These are phyloP conservation scores for Nitzschia sp. DNA, from an alignment of 108 stramenopile species.

Conservation along the genomic window DNA sequence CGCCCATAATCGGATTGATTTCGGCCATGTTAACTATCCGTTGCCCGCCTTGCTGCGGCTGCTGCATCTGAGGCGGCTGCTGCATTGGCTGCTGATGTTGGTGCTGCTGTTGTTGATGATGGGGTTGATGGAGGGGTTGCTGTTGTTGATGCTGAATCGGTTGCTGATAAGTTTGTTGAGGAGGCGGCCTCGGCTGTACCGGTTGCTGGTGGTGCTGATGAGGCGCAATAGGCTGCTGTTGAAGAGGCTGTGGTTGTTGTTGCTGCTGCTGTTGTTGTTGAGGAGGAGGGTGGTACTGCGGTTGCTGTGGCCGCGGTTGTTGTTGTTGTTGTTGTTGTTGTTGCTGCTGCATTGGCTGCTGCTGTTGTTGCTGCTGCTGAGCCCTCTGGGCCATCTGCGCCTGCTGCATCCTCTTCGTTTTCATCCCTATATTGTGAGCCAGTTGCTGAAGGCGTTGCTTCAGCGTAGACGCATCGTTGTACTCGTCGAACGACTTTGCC, in stretches of 20 bases:
- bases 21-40: slow-evolving; percentile 83
- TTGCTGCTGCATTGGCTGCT: slow-evolving; percentile 10
- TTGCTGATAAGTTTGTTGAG: slow-evolving; percentile 41
- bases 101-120: slow-evolving; percentile 29
- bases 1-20: slow-evolving; percentile 76
- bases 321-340: slow-evolving; percentile 39
- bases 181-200: slow-evolving; percentile 33
- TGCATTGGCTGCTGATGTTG: slow-evolving; percentile 35
- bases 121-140: slow-evolving; percentile 27
- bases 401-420: slow-evolving; percentile 75
- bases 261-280: slow-evolving; percentile 53
- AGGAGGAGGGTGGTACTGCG: slow-evolving; percentile 17
- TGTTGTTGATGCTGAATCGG: slow-evolving; percentile 25
- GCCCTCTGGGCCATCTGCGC: slow-evolving; percentile 39
- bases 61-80: slow-evolving; percentile 58
- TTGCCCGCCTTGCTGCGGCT: slow-evolving; percentile 42
- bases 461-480: slow-evolving; percentile 88
- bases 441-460: slow-evolving; percentile 93
- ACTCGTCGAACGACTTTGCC: slow-evolving; percentile 87
- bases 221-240: slow-evolving; percentile 38
- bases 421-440: slow-evolving; percentile 91
- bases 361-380: slow-evolving; percentile 35
- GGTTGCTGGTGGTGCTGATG: slow-evolving; percentile 40
- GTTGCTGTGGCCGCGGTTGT: slow-evolving; percentile 3
- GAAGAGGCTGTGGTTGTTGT: slow-evolving; percentile 37